Evolutionary conservation across 306 rosid species (phyloP).

Genomic region (Luffa acutangula): DNA sequence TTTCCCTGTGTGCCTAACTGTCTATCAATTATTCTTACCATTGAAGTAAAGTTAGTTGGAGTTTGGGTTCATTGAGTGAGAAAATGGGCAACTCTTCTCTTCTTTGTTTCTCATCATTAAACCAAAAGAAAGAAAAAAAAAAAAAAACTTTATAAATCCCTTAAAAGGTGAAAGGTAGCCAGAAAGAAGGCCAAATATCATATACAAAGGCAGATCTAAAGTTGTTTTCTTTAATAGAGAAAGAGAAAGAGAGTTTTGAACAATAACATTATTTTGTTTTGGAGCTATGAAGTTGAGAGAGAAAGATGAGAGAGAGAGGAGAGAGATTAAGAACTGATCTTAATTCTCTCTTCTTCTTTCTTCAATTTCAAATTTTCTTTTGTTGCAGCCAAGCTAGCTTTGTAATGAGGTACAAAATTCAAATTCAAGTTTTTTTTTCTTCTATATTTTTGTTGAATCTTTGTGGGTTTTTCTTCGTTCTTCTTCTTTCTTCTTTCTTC

Average conservation of each 20-base stretch:
- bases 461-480: not conserved
- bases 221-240: slow-evolving; percentile 7
- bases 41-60: slow-evolving; percentile 90
- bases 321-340: slow-evolving; percentile 1
- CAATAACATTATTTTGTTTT: not conserved
- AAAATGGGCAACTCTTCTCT: slow-evolving; percentile 61
- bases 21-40: slow-evolving; percentile 57
- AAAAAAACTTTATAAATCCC: slow-evolving; percentile 25
- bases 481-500: not conserved
- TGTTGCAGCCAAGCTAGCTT: not conserved
- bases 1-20: not conserved
- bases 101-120: slow-evolving; percentile 30
- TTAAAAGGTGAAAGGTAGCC: slow-evolving; percentile 64
- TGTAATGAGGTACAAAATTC: not conserved
- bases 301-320: slow-evolving; percentile 20
- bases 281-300: slow-evolving; percentile 7
- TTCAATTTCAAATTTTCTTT: not conserved
- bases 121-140: slow-evolving; percentile 26
- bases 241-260: slow-evolving; percentile 6
- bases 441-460: not conserved
- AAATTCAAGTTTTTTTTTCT: not conserved
- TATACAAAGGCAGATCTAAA: slow-evolving; percentile 38
- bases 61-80: slow-evolving; percentile 72
- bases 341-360: not conserved
- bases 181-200: slow-evolving; percentile 30